A percentile compares a stretch with the other conserved stretches of the same genome.
Conservation (phyloP, 2,329 filamentous ascomycete species). For the Didymella segeticola region DNA sequence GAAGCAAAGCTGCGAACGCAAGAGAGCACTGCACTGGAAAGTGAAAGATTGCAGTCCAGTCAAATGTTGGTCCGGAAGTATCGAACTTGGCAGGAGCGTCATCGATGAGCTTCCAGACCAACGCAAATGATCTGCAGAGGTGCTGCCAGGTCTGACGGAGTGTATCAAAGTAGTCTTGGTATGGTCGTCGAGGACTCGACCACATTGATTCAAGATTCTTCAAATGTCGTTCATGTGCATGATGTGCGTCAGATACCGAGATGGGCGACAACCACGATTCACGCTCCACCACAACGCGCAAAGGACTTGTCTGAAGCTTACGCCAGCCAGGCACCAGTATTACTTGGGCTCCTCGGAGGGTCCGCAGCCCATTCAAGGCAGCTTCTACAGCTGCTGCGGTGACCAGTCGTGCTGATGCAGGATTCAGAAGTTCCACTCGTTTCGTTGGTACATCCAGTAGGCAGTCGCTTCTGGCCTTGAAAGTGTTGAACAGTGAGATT, state of each 20-base stretch:
- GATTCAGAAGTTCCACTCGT: neutral
- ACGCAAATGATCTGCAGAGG: conserved; percentile 29
- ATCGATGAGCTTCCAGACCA: conserved; percentile 30
- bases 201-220: conserved; percentile 30
- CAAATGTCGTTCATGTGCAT: conserved; percentile 26
- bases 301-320: conserved; percentile 23
- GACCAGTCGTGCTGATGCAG: neutral
- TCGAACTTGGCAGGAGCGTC: neutral
- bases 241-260: conserved; percentile 19
- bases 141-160: conserved; percentile 23
- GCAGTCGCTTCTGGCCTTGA: conserved; percentile 22
- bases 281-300: conserved; percentile 27
- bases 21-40: conserved; percentile 25
- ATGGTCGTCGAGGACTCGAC: conserved; percentile 26
- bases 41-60: conserved; percentile 30
- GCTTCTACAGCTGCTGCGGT: neutral
- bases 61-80: conserved; percentile 10
- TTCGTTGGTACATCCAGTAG: neutral
- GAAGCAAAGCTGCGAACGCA: conserved; percentile 29
- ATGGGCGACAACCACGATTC: conserved; percentile 35
- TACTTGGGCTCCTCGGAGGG: conserved; percentile 30
- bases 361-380: conserved; percentile 13
- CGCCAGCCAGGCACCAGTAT: conserved; percentile 36
- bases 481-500: conserved; percentile 24
- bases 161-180: conserved; percentile 35